Base-by-base conservation (phyloP, 768 basidiomycete genomes). In the Xerocomellus intermedius region DNA sequence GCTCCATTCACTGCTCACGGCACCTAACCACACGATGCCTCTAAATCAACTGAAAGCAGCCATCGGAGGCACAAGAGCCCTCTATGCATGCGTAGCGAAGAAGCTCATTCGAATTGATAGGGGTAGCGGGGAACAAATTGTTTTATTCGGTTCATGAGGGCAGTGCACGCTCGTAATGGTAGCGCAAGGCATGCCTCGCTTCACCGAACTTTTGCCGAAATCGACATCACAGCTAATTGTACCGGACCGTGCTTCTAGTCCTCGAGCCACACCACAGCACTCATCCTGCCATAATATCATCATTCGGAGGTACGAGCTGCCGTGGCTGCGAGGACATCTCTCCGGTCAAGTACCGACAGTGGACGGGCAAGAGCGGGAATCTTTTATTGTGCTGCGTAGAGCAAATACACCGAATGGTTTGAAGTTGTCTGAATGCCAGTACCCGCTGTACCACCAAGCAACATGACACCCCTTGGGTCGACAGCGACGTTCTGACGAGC, bases 41-140 rank as follows among this genome's bases (percentile, higher is more conserved):
- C 67, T 91, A 14, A 83, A 79, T 59, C 79, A 77, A 61, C 74
- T 86, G 16, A 91, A 89, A 68, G 81, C 81, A 47, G 66, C 76
- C 21, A 69, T 91, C 21, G 78, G 80, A 36, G 74, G 82, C 12
- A 85, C 82, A 9, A 75, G 86, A 39, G 81, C 87, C 16, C 68
- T 91, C 13, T 92, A 89, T 63, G 83, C 77, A 2, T 90, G 89
- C 64, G 87, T 91, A n/a, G 90, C 87, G 16, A 92, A 91, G 72
- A 77, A 87, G 57, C 71, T 92, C 48, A 67, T 92, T 56, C 87
- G 82, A 70, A 89, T 91, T 59, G 89, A 91, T 48, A 76, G 90
- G 41, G 82, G 87, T 19, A 80, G 83, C 5, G 79, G 88, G 33
- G 88, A 89, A 65, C 89, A 92, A 66, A 75, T 84, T 8, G 87